Base-by-base conservation (phyloP, 495 filamentous ascomycete species). In the Chaetomium tenue region DNA sequence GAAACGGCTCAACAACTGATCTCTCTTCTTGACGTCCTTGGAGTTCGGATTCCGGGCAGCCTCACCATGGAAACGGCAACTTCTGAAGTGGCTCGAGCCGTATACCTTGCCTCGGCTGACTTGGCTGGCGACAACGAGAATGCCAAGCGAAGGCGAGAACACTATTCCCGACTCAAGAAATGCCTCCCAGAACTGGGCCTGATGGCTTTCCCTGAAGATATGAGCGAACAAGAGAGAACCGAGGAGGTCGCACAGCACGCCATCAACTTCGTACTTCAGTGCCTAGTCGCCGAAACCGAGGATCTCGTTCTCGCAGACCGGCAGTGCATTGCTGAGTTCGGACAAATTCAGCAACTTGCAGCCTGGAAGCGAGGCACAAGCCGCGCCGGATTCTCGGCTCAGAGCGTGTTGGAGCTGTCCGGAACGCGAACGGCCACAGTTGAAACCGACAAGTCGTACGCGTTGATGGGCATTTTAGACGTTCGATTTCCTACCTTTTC, bases 381-480 rank as follows among this genome's bases (percentile, higher is more conserved):
- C 6, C 66, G 72, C 48, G 64, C 68, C 37, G 71, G 68, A 0
- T 75, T 73, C 61, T 66, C 75, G 23, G 71, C 76, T 8, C 66
- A 74, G 13, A 70, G 68, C 33, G 70, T 73, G 39, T 68, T 78
- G 63, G 68, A 69, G 3, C 66, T 74, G 7, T 70, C 74, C 11
- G 74, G 68, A 37, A 60, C 66, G 44, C 70, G 75, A 11, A 61
- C 63, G 18, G 71, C 72, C 4, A 76, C 76, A 2, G 73, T 74
- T 16, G 63, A 68, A 15, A 74, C 71, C 6, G 76, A 77, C 62
- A 58, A 67, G 16, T 71, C 75, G 3, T 78, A 77, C 40, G 72
- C 72, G 18, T 58, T 78, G 39, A 78, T 78, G 76, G 76, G 76
- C 5, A 67, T 78, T 57, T 66, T 77, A 22, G 75, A 70, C 6